Base-by-base conservation (phyloP, 345 rosid genomes). In the Triadica sebifera region DNA sequence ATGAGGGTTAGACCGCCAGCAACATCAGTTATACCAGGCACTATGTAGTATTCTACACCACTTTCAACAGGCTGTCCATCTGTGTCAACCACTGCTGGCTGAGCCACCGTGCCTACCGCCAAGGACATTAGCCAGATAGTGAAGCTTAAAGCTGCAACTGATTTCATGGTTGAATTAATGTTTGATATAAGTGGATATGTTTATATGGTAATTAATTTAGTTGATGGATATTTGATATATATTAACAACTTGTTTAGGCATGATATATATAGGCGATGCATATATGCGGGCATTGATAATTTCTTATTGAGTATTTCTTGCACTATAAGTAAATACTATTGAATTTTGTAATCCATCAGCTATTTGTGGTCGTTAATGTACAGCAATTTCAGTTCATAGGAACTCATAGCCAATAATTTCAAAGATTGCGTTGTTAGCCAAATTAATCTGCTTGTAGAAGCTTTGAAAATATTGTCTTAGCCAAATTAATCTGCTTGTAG, bases 21-120 rank as follows among this genome's bases (percentile, higher is more conserved):
- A 7, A 57, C 63, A 56, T 75, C 74, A 19, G 67, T 70, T 8
- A 56, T n/a, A 15, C 6, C 59, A 0, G 77, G 83, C 12, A 76
- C 51, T 19, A 80, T 56, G 59, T 55, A 68, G 68, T 80, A 80
- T 65, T 76, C 65, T 24, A 69, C 62, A 29, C 75, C 78, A 15
- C 70, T 46, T 19, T 55, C 22, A 0, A 80, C 72, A 0, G 83
- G 69, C 55, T 76, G 58, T 8, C 80, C 83, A 9, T 13, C 39
- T n/a, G 72, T 55, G 72, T 80, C 83, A 13, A 76, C 71, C 41
- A 76, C 77, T 0, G 78, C 69, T 22, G 55, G 74, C 68, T 79
- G 78, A 53, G 78, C 75, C 3, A 12, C 15, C 0, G 12, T 1
- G 65, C 62, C n/a, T 56, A 69, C 41, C 52, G 74, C 75, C 60